Conservation (phyloP, 1,139 yeast genomes). For the Geotrichum histeridarum region DNA sequence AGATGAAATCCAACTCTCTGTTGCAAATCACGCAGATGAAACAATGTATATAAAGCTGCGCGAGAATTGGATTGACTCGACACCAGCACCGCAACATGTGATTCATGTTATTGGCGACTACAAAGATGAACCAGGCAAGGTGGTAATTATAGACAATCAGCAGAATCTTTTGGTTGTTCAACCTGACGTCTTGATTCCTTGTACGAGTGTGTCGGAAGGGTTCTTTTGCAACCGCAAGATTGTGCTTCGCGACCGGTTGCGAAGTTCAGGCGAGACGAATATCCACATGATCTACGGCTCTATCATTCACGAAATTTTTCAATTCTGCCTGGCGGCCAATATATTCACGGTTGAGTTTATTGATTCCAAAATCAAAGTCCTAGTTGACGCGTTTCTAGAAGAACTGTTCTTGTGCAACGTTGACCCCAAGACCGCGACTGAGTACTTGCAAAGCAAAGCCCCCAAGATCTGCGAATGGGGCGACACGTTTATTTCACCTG, state of each 20-base stretch:
- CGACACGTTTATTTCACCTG: constrained; percentile 39
- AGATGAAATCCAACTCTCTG: background rate
- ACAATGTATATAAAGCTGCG: constrained; percentile 1
- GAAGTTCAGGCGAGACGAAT: constrained; percentile 51
- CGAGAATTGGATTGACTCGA: constrained; percentile 29
- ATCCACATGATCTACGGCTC: constrained; percentile 67
- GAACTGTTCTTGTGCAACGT: constrained; percentile 56
- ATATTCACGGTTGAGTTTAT: constrained; percentile 46
- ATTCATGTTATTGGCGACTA: constrained; percentile 36
- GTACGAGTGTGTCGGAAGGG: constrained; percentile 77
- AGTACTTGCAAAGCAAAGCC: constrained; percentile 49
- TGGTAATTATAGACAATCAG: constrained; percentile 48
- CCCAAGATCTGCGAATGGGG: constrained; percentile 65
- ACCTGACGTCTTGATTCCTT: constrained; percentile 80
- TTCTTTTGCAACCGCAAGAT: constrained; percentile 68
- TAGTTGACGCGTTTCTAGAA: constrained; percentile 42
- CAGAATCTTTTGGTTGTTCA: constrained; percentile 59
- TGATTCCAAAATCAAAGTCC: constrained; percentile 42
- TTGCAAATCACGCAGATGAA: background rate
- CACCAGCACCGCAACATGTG: constrained; percentile 33
- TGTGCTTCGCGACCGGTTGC: constrained; percentile 53
- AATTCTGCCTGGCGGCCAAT: constrained; percentile 51
- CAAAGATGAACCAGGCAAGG: constrained; percentile 19
- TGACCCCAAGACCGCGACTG: constrained; percentile 45
- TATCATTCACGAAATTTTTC: constrained; percentile 75